Evolutionary conservation across 352 stramenopile genomes (phyloP).

Genomic region (Aphanomyces invadans): DNA sequence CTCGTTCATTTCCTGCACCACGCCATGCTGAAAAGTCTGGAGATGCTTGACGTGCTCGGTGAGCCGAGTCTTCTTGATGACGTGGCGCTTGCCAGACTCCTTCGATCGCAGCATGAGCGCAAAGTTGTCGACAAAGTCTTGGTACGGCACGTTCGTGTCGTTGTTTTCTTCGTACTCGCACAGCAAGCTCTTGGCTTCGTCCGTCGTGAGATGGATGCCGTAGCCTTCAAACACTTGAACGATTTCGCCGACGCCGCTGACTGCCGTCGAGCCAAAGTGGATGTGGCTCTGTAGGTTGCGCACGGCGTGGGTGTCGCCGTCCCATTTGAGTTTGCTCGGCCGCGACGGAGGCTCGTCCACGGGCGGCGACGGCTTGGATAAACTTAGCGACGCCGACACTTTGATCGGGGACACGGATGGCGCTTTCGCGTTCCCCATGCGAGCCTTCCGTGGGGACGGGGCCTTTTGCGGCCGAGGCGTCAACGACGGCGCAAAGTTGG

Average conservation of each 20-base stretch:
- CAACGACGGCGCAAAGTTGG: constrained; percentile 50
- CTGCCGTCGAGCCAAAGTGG: constrained; percentile 40
- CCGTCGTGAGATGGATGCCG: constrained; percentile 40
- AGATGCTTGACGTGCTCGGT: constrained; percentile 43
- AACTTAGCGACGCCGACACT: constrained; percentile 16
- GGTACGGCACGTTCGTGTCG: constrained; percentile 46
- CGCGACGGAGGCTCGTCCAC: constrained; percentile 28
- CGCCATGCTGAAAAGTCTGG: constrained; percentile 37
- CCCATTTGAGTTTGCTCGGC: constrained; percentile 58
- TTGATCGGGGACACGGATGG: constrained; percentile 41
- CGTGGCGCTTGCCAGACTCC: constrained; percentile 31
- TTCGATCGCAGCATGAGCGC: constrained; percentile 42
- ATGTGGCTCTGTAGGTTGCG: constrained; percentile 68
- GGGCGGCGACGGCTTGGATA: constrained; percentile 24
- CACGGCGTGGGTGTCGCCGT: constrained; percentile 40
- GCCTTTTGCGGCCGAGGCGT: constrained; percentile 52
- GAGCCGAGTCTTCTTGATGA: constrained; percentile 54
- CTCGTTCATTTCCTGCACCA: constrained; percentile 39
- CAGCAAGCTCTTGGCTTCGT: constrained; percentile 50
- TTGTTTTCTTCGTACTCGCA: constrained; percentile 79
- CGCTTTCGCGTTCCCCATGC: constrained; percentile 16
- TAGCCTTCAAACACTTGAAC: constrained; percentile 40
- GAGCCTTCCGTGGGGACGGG: constrained; percentile 19
- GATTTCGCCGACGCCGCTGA: constrained; percentile 40
- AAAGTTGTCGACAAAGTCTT: constrained; percentile 53